These are phyloP conservation scores for Suillus spraguei DNA, from an alignment of 768 basidiomycete species.

Conservation along the genomic window DNA sequence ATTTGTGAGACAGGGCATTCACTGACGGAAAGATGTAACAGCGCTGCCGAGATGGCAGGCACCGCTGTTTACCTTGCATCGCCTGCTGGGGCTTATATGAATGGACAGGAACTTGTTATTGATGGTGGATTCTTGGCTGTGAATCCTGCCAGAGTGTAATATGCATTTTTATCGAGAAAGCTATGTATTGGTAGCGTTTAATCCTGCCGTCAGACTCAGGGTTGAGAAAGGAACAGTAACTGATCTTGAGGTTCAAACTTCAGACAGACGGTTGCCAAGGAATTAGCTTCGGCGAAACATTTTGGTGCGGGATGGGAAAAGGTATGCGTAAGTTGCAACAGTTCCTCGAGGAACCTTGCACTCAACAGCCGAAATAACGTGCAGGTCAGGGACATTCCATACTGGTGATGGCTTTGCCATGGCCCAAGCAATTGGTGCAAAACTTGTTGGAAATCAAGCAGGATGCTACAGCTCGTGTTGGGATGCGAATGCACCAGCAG, in stretches of 20 bases:
- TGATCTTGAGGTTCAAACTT: constrained; percentile 50
- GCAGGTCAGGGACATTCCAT: constrained; percentile 72
- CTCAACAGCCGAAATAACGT: constrained; percentile 3
- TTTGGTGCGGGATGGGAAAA: constrained; percentile 61
- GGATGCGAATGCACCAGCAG: constrained; percentile 60
- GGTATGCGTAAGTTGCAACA: constrained; percentile 46
- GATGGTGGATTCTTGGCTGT: constrained; percentile 78
- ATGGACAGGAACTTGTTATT: constrained; percentile 77
- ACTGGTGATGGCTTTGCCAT: constrained; percentile 65
- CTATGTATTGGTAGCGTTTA: not conserved
- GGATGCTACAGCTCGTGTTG: constrained; percentile 76
- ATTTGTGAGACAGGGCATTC: not conserved
- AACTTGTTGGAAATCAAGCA: constrained; percentile 63
- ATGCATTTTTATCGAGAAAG: not conserved
- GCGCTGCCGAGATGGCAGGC: constrained; percentile 75
- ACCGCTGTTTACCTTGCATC: constrained; percentile 78
- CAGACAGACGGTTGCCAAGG: constrained; percentile 35
- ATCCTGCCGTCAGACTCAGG: constrained; percentile 40
- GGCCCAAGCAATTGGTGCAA: constrained; percentile 52
- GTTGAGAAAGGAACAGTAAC: constrained; percentile 40
- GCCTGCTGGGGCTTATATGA: constrained; percentile 70
- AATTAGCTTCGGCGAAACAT: constrained; percentile 51
- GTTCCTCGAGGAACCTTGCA: not conserved
- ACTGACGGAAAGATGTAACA: constrained; percentile 29
- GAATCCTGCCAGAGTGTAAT: constrained; percentile 59